phyloP scores from a whole-genome alignment of 2,329 filamentous ascomycete species.

The Phaeoacremonium minimum region DNA sequence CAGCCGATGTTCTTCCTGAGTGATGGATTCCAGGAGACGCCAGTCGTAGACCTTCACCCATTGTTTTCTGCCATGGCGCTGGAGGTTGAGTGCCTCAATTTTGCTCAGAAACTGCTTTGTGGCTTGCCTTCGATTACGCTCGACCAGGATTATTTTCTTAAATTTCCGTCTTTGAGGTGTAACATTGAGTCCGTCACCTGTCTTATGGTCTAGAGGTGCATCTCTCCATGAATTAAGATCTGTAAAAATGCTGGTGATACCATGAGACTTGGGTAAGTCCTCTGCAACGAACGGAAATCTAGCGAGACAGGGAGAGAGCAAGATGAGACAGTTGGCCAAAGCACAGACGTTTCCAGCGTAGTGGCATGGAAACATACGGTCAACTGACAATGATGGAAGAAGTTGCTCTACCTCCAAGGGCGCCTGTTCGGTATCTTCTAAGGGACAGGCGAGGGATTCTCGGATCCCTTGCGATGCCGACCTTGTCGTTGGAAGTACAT shows the following conservation, averaged over 20 bases:
- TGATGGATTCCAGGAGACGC: constrained; percentile 26
- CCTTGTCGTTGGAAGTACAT: background rate
- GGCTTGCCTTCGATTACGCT: constrained; percentile 19
- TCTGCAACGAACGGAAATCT: constrained; percentile 27
- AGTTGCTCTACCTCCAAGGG: too few relatives aligned
- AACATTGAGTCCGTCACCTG: too few relatives aligned
- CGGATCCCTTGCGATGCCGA: too few relatives aligned
- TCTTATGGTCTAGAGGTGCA: too few relatives aligned
- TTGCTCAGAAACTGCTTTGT: constrained; percentile 21
- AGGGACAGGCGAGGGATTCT: too few relatives aligned
- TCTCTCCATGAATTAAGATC: constrained; percentile 29
- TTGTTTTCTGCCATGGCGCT: constrained; percentile 17
- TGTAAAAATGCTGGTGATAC: constrained; percentile 25
- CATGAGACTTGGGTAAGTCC: constrained; percentile 35
- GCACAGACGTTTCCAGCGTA: constrained; percentile 28
- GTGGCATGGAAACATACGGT: constrained; percentile 22
- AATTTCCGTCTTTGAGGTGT: too few relatives aligned
- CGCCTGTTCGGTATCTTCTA: too few relatives aligned
- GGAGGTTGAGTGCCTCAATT: constrained; percentile 15
- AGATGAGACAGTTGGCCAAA: constrained; percentile 27
- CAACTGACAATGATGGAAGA: too few relatives aligned
- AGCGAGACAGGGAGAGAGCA: constrained; percentile 38
- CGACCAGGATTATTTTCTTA: constrained; percentile 26
- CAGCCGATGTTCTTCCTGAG: constrained; percentile 16
- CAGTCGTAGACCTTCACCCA: constrained; percentile 31